Conservation (phyloP, 1,284 basidiomycete species). For the Meira miltonrushii region DNA sequence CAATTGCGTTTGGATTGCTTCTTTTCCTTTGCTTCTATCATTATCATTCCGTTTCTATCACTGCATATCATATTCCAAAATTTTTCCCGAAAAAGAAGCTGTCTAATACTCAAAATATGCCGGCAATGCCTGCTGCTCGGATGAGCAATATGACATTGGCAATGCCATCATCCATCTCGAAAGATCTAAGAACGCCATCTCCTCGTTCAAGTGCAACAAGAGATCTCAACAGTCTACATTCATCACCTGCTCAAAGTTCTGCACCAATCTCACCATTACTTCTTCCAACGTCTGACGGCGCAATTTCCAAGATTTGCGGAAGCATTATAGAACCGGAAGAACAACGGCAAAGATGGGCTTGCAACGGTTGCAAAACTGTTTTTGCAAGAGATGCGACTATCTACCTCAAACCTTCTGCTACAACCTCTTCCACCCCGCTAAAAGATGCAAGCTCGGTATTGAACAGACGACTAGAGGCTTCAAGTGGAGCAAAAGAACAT, state of each 20-base stretch:
- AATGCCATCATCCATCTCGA: conserved; percentile 31
- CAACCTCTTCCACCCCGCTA: background rate
- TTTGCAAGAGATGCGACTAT: conserved; percentile 42
- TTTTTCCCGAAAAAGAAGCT: too few relatives aligned
- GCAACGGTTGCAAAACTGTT: conserved; percentile 23
- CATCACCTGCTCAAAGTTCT: too few relatives aligned
- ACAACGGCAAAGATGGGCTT: conserved; percentile 28
- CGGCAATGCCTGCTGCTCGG: too few relatives aligned
- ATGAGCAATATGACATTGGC: background rate
- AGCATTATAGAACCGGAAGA: conserved; percentile 32
- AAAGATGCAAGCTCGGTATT: background rate
- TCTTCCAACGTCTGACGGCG: conserved; percentile 23
- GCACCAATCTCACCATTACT: background rate
- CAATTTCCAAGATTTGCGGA: conserved; percentile 36
- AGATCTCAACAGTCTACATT: too few relatives aligned
- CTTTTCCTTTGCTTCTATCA: too few relatives aligned
- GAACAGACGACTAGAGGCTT: background rate
- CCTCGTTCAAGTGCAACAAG: conserved; percentile 1
- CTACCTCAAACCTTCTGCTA: conserved; percentile 26
- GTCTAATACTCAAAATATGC: too few relatives aligned
- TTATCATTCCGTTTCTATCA: too few relatives aligned
- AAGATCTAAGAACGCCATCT: conserved; percentile 20
- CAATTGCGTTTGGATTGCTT: too few relatives aligned
- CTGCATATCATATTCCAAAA: too few relatives aligned
- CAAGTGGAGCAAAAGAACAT: background rate